phyloP scores from a whole-genome alignment of 176 grass and related monocot genomes.

The Carex myosuroides region DNA sequence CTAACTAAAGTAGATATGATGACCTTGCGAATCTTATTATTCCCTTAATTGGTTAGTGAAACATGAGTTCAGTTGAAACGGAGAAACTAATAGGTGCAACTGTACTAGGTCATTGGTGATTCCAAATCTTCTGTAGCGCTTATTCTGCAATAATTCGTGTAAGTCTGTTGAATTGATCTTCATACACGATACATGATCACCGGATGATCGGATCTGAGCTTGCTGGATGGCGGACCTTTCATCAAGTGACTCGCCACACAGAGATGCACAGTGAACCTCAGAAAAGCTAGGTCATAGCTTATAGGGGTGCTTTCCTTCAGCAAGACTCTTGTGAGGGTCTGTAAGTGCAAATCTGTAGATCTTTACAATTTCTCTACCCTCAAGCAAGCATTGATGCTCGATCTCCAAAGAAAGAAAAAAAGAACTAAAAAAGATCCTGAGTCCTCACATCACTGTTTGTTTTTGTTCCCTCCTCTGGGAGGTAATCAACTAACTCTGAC shows the following conservation, averaged over 20 bases:
- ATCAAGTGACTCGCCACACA: neutral
- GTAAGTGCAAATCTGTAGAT: constrained; percentile 12
- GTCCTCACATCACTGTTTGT: neutral
- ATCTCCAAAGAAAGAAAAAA: constrained; percentile 30
- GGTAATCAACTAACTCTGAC: neutral
- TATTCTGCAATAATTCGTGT: neutral
- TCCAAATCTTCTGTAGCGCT: neutral
- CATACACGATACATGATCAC: neutral
- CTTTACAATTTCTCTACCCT: constrained; percentile 33
- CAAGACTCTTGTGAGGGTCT: constrained; percentile 30
- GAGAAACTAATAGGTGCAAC: neutral
- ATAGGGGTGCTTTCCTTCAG: constrained; percentile 33
- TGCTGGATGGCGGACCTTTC: neutral
- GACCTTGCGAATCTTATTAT: too few species aligned
- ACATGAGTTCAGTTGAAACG: neutral
- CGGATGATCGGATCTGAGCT: neutral
- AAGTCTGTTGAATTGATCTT: neutral
- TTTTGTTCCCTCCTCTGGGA: neutral
- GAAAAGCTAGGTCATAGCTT: neutral
- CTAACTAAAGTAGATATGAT: too few species aligned
- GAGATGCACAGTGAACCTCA: neutral
- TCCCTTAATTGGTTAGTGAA: too few species aligned
- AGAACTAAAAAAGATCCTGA: neutral
- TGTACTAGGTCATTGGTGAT: neutral
- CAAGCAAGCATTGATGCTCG: constrained; percentile 87